Percentiles rank a stretch among this genome's conserved stretches.
phyloP scores from a whole-genome alignment of 2,329 filamentous ascomycete genomes.

The Rutstroemia sp. region DNA sequence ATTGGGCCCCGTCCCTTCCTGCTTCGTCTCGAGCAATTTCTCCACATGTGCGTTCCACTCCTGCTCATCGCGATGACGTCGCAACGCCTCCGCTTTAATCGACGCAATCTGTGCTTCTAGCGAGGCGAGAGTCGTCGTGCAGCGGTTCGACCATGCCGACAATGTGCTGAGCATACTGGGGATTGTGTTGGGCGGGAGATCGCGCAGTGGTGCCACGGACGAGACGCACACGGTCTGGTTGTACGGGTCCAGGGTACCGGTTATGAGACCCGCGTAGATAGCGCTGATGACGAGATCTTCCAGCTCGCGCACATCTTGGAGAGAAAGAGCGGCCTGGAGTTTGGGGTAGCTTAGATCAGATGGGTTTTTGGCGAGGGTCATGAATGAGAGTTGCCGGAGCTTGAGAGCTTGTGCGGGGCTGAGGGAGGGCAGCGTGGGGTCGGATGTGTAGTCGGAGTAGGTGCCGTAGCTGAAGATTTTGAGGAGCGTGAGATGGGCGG shows the following conservation, averaged over 20 bases:
- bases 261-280: conserved; percentile 78
- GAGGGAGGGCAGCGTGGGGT: conserved; percentile 58
- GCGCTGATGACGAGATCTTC: conserved; percentile 82
- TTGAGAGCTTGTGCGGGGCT: conserved; percentile 70
- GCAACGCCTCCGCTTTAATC: conserved; percentile 52
- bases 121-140: conserved; percentile 62
- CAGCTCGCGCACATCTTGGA: conserved; percentile 60
- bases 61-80: conserved; percentile 38
- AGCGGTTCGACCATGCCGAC: conserved; percentile 70
- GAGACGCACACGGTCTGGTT: conserved; percentile 68
- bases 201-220: conserved; percentile 77
- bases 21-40: conserved; percentile 22
- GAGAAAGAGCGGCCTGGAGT: conserved; percentile 59
- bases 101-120: conserved; percentile 68
- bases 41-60: conserved; percentile 27
- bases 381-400: conserved; percentile 81
- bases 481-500: conserved; percentile 60
- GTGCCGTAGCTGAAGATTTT: conserved; percentile 91
- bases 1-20: too few species aligned
- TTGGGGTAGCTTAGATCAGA: conserved; percentile 64
- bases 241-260: conserved; percentile 75
- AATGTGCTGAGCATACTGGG: conserved; percentile 61
- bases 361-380: conserved; percentile 67
- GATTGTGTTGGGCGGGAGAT: conserved; percentile 69
- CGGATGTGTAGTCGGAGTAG: conserved; percentile 62